A percentile compares a stretch with the other conserved stretches of the same genome.
These are phyloP conservation scores for Juncus effusus DNA, from an alignment of 176 grass and related monocot species.

Conservation along the genomic window DNA sequence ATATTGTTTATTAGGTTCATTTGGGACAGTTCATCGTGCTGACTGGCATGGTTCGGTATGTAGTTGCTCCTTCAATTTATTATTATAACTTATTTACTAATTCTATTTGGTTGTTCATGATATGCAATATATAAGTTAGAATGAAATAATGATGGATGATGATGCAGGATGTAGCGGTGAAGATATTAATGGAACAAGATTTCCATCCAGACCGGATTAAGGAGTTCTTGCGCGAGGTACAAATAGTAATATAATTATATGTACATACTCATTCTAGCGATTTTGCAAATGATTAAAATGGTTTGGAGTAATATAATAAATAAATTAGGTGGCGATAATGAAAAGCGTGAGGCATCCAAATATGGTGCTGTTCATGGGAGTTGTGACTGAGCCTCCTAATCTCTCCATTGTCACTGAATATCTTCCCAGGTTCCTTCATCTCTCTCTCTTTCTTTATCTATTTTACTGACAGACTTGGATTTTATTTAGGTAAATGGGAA, in stretches of 20 bases:
- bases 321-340: slow-evolving; percentile 69
- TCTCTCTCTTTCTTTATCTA: not conserved
- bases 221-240: slow-evolving; percentile 96
- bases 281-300: not conserved
- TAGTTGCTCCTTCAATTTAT: not conserved
- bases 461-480: not conserved
- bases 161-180: slow-evolving; percentile 90
- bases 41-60: slow-evolving; percentile 99
- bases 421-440: slow-evolving; percentile 67
- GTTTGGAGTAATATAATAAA: too few relatives aligned
- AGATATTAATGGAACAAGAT: slow-evolving; percentile 99
- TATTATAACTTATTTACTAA: not conserved
- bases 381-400: slow-evolving; percentile 77
- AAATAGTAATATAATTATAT: slow-evolving; percentile 17
- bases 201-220: slow-evolving; percentile 78
- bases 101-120: not conserved
- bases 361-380: slow-evolving; percentile 97
- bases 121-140: not conserved
- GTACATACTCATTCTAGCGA: not conserved
- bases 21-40: slow-evolving; percentile 97
- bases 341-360: slow-evolving; percentile 92
- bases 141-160: slow-evolving; percentile 15
- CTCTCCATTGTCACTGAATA: slow-evolving; percentile 85
- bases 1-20: slow-evolving; percentile 69
- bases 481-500: slow-evolving; percentile 8